A percentile compares a stretch with the other conserved stretches of the same genome.
Conservation (phyloP, 352 stramenopile genomes). For the Phytophthora sansomeana region DNA sequence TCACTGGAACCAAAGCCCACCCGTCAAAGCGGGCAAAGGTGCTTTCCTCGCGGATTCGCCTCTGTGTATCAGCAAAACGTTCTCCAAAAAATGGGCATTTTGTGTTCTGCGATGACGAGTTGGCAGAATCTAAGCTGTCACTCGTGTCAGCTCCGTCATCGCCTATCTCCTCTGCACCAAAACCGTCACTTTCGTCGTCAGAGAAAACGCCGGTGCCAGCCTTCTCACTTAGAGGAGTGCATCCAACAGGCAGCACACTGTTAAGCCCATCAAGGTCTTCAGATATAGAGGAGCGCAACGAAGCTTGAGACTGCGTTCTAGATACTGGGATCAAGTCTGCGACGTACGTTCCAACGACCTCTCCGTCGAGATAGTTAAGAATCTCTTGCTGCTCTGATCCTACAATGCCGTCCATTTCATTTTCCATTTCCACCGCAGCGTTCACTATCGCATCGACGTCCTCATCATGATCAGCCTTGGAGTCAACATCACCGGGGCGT, state of each 20-base stretch:
- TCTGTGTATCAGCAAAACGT: conserved; percentile 91
- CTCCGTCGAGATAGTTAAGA: conserved; percentile 61
- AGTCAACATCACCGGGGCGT: conserved; percentile 10
- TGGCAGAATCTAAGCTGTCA: conserved; percentile 26
- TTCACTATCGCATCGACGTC: conserved; percentile 31
- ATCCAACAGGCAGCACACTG: conserved; percentile 30
- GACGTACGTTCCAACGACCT: conserved; percentile 58
- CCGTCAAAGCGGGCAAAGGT: conserved; percentile 65
- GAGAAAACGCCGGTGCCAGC: conserved; percentile 24
- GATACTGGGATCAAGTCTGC: conserved; percentile 42
- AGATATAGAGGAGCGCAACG: conserved; percentile 34
- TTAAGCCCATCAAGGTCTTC: conserved; percentile 49
- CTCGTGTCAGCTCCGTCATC: conserved; percentile 24
- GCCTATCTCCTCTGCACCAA: conserved; percentile 17
- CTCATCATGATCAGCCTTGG: conserved; percentile 3
- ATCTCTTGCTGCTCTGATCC: conserved; percentile 50
- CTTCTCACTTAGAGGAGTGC: conserved; percentile 33
- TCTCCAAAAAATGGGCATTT: conserved; percentile 75
- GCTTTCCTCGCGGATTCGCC: conserved; percentile 82
- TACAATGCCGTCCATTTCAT: conserved; percentile 8
- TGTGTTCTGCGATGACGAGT: conserved; percentile 16
- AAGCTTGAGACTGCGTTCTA: conserved; percentile 25
- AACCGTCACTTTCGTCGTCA: conserved; percentile 39
- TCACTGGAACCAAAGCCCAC: conserved; percentile 92
- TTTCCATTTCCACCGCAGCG: conserved; percentile 32